Base-by-base conservation (phyloP, 202 grass and related monocot species). In the Alloteropsis angusta region DNA sequence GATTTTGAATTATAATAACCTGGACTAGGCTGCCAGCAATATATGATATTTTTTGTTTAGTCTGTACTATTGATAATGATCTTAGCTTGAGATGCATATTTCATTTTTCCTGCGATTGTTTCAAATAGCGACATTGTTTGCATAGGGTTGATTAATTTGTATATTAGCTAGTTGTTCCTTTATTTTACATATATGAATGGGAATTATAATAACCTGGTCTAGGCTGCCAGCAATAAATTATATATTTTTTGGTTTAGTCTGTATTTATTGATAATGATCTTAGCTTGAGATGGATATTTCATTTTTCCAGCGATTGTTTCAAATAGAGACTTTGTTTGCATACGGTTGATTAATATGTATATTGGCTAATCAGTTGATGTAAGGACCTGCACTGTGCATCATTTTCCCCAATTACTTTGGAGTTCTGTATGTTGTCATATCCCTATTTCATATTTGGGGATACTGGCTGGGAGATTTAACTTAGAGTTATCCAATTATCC, bases 371-470 rank as follows among this genome's bases (percentile, higher is more conserved):
- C 22, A 39, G 22, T 39, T 60, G 18, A 19, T 59, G 1, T 42
- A 30, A 75, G 10, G 36, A 65, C 12, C 5, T 15, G 25, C 26
- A 42, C 35, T 60, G 7, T 74, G n/a, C 16, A 45, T 65, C 12
- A 57, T 72, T 47, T 58, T 3, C 8, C 48, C 30, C 25, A 75
- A 34, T 36, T 62, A 62, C 17, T 49, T 63, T 9, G 17, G 57
- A 49, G 28, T 0, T 49, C 37, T 12, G 36, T 35, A 13, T 64
- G 43, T 28, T 23, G 49, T 35, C 3, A 48, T 49, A 36, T 48
- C 12, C 48, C 7, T 46, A n/a, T 71, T 68, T 83, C 6, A 45
- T 83, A 60, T 84, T 78, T 59, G 7, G 16, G 11, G 21, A 48
- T 80, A 49, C 15, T 14, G 10, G 47, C 12, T 0, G 45, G 35